These are phyloP conservation scores for Populus hybrid DNA, from an alignment of 441 rosid species.

Conservation along the genomic window DNA sequence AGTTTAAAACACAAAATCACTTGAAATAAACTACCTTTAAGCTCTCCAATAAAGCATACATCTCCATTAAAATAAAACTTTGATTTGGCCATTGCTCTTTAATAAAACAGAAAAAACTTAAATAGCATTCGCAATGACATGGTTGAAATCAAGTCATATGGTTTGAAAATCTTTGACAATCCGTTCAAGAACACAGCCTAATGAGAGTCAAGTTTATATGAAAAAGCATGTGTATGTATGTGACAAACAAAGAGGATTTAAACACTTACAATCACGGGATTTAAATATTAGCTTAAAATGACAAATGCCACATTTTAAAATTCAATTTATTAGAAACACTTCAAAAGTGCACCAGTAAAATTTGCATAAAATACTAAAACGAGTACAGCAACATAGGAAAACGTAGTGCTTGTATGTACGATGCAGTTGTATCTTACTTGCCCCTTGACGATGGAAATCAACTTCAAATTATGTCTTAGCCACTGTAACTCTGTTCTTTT, in stretches of 20 bases:
- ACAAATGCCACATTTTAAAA: not conserved
- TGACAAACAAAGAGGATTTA: not conserved
- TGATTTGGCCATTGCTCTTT: not conserved
- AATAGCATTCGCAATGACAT: not conserved
- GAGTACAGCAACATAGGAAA: not conserved
- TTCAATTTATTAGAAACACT: not conserved
- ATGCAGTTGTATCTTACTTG: constrained; percentile 44
- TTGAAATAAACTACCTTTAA: not conserved
- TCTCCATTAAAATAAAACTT: not conserved
- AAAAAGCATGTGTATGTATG: not conserved
- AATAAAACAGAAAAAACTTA: not conserved
- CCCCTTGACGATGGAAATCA: constrained; percentile 54
- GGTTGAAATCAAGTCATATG: not conserved
- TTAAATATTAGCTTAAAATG: not conserved
- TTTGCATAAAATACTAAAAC: not conserved
- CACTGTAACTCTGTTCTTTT: constrained; percentile 60
- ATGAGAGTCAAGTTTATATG: not conserved
- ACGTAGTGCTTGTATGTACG: not conserved
- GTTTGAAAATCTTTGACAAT: not conserved
- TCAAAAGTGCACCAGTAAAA: not conserved
- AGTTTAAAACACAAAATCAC: constrained; percentile 4
- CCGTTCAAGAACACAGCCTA: not conserved
- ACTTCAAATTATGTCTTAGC: constrained; percentile 65
- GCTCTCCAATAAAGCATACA: not conserved
- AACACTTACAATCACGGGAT: not conserved